Evolutionary conservation across 2,329 filamentous ascomycete genomes (phyloP).

Genomic region (Microsporum audouinii): DNA sequence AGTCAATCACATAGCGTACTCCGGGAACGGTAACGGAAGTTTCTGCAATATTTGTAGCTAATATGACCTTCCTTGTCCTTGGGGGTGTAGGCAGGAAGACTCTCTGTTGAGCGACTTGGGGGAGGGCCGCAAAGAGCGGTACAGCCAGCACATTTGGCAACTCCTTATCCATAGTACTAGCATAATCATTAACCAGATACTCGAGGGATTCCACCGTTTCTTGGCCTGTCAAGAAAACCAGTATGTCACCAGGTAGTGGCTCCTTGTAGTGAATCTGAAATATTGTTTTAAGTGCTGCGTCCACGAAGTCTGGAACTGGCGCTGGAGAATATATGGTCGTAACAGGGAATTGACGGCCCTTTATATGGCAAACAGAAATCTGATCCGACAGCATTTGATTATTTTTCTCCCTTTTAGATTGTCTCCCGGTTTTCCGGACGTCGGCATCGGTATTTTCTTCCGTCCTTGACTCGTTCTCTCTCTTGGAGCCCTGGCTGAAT

Average conservation of each 20-base stretch:
- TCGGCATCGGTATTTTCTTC: slow-evolving; percentile 8
- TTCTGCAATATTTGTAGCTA: slow-evolving; percentile 97
- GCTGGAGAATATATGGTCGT: slow-evolving; percentile 61
- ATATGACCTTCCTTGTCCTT: slow-evolving; percentile 73
- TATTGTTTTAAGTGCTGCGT: slow-evolving; percentile 67
- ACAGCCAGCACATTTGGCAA: slow-evolving; percentile 58
- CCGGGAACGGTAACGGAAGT: slow-evolving; percentile 93
- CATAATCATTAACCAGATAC: slow-evolving; percentile 68
- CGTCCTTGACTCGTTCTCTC: slow-evolving; percentile 1
- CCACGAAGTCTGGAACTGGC: slow-evolving; percentile 69
- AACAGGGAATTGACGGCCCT: slow-evolving; percentile 80
- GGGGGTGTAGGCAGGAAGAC: slow-evolving; percentile 68
- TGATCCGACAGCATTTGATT: slow-evolving; percentile 6
- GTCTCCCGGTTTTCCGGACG: not conserved
- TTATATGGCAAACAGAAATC: slow-evolving; percentile 55
- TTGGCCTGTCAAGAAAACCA: slow-evolving; percentile 86
- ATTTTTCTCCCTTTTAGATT: not conserved
- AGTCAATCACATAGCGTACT: slow-evolving; percentile 82
- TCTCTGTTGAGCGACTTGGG: slow-evolving; percentile 71
- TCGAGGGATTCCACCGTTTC: slow-evolving; percentile 82
- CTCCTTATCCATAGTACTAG: slow-evolving; percentile 58
- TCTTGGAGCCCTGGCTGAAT: slow-evolving; percentile 6
- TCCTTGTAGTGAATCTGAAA: slow-evolving; percentile 80
- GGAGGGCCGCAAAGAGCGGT: slow-evolving; percentile 80
- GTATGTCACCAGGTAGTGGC: slow-evolving; percentile 82